phyloP scores from a whole-genome alignment of 2,329 filamentous ascomycete species.

The Botrytis fragariae region DNA sequence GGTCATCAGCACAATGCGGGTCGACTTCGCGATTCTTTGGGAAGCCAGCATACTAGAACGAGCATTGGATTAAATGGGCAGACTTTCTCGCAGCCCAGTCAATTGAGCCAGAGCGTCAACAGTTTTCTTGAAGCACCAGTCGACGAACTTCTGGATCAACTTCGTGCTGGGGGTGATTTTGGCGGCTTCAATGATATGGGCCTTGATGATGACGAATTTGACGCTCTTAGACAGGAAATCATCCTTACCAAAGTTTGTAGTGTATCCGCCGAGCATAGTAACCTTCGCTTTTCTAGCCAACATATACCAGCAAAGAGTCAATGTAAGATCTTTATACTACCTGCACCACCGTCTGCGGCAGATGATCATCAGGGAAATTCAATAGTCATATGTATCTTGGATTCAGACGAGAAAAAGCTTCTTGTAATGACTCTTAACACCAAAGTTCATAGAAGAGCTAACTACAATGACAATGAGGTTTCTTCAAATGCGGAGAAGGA shows the following conservation, averaged over 20 bases:
- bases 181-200: conserved; percentile 72
- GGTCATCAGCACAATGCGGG: conserved; percentile 43
- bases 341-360: conserved; percentile 54
- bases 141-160: conserved; percentile 66
- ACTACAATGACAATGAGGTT: conserved; percentile 22
- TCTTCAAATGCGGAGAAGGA: conserved; percentile 37
- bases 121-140: conserved; percentile 67
- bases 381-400: conserved; percentile 67
- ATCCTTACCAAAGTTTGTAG: conserved; percentile 68
- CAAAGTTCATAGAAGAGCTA: conserved; percentile 34
- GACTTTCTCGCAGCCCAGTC: conserved; percentile 29
- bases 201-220: conserved; percentile 68
- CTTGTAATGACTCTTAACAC: conserved; percentile 64
- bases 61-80: conserved; percentile 46
- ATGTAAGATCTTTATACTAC: conserved; percentile 65
- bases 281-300: conserved; percentile 58
- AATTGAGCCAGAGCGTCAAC: conserved; percentile 48
- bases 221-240: conserved; percentile 70
- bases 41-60: conserved; percentile 60
- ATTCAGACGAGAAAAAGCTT: conserved; percentile 64
- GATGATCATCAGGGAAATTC: conserved; percentile 54
- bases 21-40: conserved; percentile 64
- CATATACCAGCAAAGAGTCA: conserved; percentile 52
- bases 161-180: conserved; percentile 59
- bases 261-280: conserved; percentile 60